Evolutionary conservation across 257 asterid genomes (phyloP), one percentile per base, ranked within the genome.

Genomic region (Rauvolfia tetraphylla): DNA sequence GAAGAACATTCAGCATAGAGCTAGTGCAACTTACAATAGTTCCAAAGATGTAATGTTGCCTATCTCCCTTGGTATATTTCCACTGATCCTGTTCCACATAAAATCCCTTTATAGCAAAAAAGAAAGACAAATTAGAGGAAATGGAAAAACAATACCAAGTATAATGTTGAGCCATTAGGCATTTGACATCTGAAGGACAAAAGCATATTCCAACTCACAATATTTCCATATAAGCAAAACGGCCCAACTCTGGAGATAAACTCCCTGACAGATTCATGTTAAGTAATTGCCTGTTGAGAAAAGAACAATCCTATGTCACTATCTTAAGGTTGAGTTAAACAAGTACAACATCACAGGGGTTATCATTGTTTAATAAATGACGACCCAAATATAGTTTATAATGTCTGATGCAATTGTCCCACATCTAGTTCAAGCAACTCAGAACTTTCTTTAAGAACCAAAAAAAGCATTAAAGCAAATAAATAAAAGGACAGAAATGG

Each of bases 61-160:
- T 48, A 95, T 95, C 89, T 95, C 98, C 90, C 85, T 90, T 48
- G 99, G 99, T 85, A 95, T 93, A 68, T 72, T 85, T 66, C 98
- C 98, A 33, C 85, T 84, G 74, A 95, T 84, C 75, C 72, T 82
- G 89, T 95, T 95, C 99, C 98, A 93, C 99, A 95, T 95, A 72
- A 95, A 79, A 83, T 93, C 98, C 90, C 98, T 95, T 80, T 73
- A 75, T 75, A 71, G 56, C 62, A 56, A 71, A 71, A 62, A 34
- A 27, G 79, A 83, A 63, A 59, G 44, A 58, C 68, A 79, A 22
- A 34, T 80, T 13, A 78, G 12, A 72, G 58, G 53, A 68, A 51
- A 63, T 25, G 17, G 61, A 57, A 69, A n/a, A 56, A 71, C 12
- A 27, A 53, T 36, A 31, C 42, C 49, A 12, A 13, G 18, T 5